Percentiles rank a stretch among this genome's conserved stretches.
Evolutionary conservation across 129 eudicot genomes (phyloP).

Genomic region (Escallonia herrerae): DNA sequence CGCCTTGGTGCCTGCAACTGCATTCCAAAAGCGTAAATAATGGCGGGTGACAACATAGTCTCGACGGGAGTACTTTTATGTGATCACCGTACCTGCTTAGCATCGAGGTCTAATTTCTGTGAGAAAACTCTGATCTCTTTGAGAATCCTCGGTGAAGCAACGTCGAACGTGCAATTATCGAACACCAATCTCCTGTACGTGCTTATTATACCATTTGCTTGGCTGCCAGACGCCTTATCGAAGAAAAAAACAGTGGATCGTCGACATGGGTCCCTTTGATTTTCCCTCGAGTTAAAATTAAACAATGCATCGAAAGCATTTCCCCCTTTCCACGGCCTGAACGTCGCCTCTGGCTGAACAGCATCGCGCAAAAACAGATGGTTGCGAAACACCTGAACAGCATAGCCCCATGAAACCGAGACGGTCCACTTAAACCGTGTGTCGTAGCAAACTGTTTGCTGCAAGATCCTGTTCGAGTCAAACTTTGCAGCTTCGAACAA

Average conservation of each 20-base stretch:
- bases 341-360: slow-evolving; percentile 49
- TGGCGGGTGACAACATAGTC: too few relatives aligned
- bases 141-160: slow-evolving; percentile 48
- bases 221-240: slow-evolving; percentile 17
- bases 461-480: slow-evolving; percentile 65
- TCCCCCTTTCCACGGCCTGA: slow-evolving; percentile 45
- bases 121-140: slow-evolving; percentile 57
- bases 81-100: slow-evolving; percentile 44
- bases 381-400: slow-evolving; percentile 41
- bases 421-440: slow-evolving; percentile 74
- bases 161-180: slow-evolving; percentile 37
- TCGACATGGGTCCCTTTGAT: slow-evolving; percentile 47
- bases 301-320: slow-evolving; percentile 11
- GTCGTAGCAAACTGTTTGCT: slow-evolving; percentile 76
- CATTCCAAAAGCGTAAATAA: neutral
- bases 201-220: slow-evolving; percentile 21
- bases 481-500: slow-evolving; percentile 36
- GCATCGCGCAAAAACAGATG: slow-evolving; percentile 50
- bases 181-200: slow-evolving; percentile 25
- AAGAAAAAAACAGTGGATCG: slow-evolving; percentile 56
- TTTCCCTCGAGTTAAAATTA: slow-evolving; percentile 35
- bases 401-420: slow-evolving; percentile 84
- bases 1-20: slow-evolving; percentile 77
- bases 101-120: slow-evolving; percentile 34
- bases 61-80: too few relatives aligned